Conservation (phyloP, 768 basidiomycete species). For the Leccinum longicurvipes region DNA sequence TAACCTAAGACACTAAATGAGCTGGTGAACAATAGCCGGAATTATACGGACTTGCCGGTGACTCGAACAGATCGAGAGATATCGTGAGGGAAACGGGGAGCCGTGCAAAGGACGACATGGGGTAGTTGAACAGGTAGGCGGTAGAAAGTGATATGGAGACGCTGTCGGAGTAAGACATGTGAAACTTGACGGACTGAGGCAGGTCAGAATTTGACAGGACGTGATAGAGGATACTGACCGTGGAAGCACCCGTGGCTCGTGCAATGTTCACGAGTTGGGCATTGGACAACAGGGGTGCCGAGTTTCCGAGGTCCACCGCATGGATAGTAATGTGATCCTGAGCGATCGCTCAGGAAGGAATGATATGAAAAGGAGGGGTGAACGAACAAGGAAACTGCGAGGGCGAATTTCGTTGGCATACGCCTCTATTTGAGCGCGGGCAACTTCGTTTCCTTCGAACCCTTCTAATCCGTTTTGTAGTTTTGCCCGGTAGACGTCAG, state of each 20-base stretch:
- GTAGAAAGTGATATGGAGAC: conserved; percentile 81
- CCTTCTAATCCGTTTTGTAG: conserved; percentile 68
- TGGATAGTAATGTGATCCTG: conserved; percentile 88
- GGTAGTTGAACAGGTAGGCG: conserved; percentile 83
- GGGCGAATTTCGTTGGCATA: conserved; percentile 80
- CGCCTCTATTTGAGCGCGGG: conserved; percentile 72
- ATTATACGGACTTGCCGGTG: conserved; percentile 44
- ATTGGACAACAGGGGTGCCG: conserved; percentile 74
- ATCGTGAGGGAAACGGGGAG: conserved; percentile 80
- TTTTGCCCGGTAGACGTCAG: conserved; percentile 73
- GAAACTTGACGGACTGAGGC: conserved; percentile 73
- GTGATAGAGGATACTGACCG: conserved; percentile 26
- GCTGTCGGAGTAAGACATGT: conserved; percentile 80
- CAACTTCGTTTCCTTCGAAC: conserved; percentile 77
- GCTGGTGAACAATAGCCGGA: neutral
- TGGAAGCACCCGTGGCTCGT: conserved; percentile 16
- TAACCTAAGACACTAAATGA: conserved; percentile 42
- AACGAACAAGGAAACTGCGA: conserved; percentile 59
- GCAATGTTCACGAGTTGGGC: conserved; percentile 45
- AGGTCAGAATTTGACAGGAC: conserved; percentile 12
- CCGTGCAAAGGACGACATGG: conserved; percentile 75
- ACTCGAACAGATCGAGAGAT: conserved; percentile 70
- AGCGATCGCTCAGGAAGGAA: conserved; percentile 1
- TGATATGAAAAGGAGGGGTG: neutral
- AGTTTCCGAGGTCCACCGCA: conserved; percentile 75